Percentiles rank a stretch among this genome's conserved stretches.
Evolutionary conservation across 768 basidiomycete genomes (phyloP).

Genomic region (Trametes gibbosa): DNA sequence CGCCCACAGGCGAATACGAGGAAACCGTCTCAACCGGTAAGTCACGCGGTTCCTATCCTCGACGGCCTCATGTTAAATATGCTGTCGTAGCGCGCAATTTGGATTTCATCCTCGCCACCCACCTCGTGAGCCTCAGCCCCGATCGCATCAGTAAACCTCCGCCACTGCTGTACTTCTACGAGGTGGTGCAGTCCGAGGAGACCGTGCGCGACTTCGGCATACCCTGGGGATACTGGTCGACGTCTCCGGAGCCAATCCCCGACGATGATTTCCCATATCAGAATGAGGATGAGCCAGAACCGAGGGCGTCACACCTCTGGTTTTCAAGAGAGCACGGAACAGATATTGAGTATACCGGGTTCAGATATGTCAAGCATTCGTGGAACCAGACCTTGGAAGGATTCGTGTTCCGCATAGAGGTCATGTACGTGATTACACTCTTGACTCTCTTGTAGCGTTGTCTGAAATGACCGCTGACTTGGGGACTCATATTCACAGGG

Average conservation of each 20-base stretch:
- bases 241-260: neutral
- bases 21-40: neutral
- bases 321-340: neutral
- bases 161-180: neutral
- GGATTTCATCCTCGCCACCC: neutral
- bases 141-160: neutral
- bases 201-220: neutral
- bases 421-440: neutral
- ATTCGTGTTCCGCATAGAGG: conserved; percentile 6
- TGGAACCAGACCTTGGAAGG: conserved; percentile 1
- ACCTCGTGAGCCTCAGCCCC: neutral
- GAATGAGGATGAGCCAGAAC: neutral
- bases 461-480: too few species aligned
- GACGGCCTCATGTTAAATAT: neutral
- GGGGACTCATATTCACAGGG: neutral
- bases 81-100: neutral
- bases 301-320: neutral
- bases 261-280: neutral
- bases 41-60: neutral
- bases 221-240: conserved; percentile 10
- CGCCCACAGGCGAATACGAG: neutral
- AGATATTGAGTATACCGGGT: neutral
- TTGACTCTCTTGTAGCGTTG: too few species aligned
- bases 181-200: neutral
- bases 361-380: neutral